Evolutionary conservation across 2,329 filamentous ascomycete genomes (phyloP), one percentile per base, ranked within the genome.

Genomic region (Nothophoma quercina): DNA sequence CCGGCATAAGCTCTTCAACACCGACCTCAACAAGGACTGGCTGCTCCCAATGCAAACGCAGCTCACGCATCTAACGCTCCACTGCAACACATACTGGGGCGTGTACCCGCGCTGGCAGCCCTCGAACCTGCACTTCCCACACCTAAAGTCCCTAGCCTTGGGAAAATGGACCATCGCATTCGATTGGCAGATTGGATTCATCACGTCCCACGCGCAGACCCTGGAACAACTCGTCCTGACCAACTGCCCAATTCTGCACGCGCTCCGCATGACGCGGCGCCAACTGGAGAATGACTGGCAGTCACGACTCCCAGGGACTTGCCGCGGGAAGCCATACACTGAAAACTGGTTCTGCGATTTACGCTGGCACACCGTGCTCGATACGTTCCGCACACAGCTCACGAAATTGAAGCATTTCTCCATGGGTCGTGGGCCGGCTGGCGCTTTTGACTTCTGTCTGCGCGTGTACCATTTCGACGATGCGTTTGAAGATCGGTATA

Each of bases 171-270:
- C 72, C 3, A 79, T 83, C 39, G 70, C 70, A 4, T 71, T 80
- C 26, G 72, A 80, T 16, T 76, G 73, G 68, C 79, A 82, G 45
- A 59, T 81, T 0, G 75, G 77, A 8, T 82, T 79, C 79, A 73
- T 83, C 4, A 51, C 76, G 0, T 71, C 70, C 0, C 67, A 81
- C 3, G 68, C 60, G 4, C 10, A 51, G 0, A 78, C 77, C 0
- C 65, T 82, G 0, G 55, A 73, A 12, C 70, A 77, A 32, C 59
- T 82, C 1, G 72, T 77, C 10, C 64, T 82, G 0, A 78, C 80
- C 33, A 66, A 78, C 45, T 81, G 78, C 44, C 67, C 72, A 0
- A 77, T 79, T 18, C 43, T 69, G 13, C 58, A 35, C 16, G 40
- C 42, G 12, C 19, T 56, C 0, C 19, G 26, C 1, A 39, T 66